A percentile compares a stretch with the other conserved stretches of the same genome.
These are phyloP conservation scores for Daldinia concentrica DNA, from an alignment of 495 filamentous ascomycete genomes.

Conservation along the genomic window DNA sequence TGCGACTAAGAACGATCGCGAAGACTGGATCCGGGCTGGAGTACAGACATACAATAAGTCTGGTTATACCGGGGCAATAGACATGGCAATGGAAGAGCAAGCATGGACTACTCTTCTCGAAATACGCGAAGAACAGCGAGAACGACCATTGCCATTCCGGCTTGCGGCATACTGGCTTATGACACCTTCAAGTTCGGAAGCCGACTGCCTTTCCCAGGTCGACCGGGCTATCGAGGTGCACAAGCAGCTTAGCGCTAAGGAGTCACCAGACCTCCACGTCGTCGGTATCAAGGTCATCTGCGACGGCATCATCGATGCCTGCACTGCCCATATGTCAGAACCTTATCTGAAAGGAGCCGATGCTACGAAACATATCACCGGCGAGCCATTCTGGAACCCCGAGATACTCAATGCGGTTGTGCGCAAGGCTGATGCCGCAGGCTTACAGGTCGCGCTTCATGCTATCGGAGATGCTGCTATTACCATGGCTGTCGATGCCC, in stretches of 20 bases:
- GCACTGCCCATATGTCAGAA: constrained; percentile 68
- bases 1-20: constrained; percentile 60
- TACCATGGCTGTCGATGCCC: constrained; percentile 62
- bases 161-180: constrained; percentile 73
- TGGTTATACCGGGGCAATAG: constrained; percentile 70
- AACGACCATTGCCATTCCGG: constrained; percentile 56
- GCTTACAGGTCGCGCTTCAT: constrained; percentile 70
- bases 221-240: constrained; percentile 67
- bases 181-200: constrained; percentile 52
- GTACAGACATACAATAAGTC: constrained; percentile 61
- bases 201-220: constrained; percentile 60
- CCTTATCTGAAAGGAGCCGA: constrained; percentile 57
- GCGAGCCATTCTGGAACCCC: constrained; percentile 65
- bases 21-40: constrained; percentile 58
- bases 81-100: constrained; percentile 75
- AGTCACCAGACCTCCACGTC: constrained; percentile 64
- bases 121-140: constrained; percentile 50
- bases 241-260: constrained; percentile 53
- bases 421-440: constrained; percentile 60
- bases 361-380: constrained; percentile 51
- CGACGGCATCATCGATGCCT: constrained; percentile 73
- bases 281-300: constrained; percentile 74
- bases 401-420: constrained; percentile 64
- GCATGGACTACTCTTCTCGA: constrained; percentile 64
- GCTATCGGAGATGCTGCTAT: constrained; percentile 71